Evolutionary conservation across 805 yeast species (phyloP).

Genomic region (Alloascoidea hylecoeti): DNA sequence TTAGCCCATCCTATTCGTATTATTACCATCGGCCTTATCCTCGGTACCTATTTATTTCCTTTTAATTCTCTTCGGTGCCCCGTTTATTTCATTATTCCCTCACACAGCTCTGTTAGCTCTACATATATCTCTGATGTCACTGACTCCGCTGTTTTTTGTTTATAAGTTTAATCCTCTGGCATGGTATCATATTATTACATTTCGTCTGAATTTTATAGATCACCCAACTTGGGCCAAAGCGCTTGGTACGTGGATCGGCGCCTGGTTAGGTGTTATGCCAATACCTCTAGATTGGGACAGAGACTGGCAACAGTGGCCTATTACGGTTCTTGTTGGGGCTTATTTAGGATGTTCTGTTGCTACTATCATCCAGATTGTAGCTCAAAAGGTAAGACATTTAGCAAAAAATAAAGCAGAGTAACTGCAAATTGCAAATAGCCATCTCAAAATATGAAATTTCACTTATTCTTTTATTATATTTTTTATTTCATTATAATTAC

Average conservation of each 20-base stretch:
- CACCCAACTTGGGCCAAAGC: conserved; percentile 21
- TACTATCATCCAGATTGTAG: conserved; percentile 24
- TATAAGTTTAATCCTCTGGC: conserved; percentile 36
- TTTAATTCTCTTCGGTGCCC: conserved; percentile 69
- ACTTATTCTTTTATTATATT: too few species aligned
- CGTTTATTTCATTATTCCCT: conserved; percentile 33
- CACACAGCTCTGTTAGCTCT: conserved; percentile 49
- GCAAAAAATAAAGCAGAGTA: too few species aligned
- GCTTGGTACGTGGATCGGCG: conserved; percentile 40
- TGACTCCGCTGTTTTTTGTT: conserved; percentile 48
- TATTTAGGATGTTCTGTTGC: conserved; percentile 65
- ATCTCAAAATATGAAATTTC: too few species aligned
- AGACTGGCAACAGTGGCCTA: conserved; percentile 95
- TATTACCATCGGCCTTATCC: background rate
- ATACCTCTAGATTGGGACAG: conserved; percentile 97
- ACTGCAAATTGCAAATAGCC: too few species aligned
- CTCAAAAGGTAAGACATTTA: too few species aligned
- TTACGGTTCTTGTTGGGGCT: conserved; percentile 69
- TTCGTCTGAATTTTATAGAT: conserved; percentile 13
- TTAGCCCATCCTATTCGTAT: too few species aligned
- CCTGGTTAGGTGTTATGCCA: conserved; percentile 89
- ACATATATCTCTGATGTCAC: conserved; percentile 44
- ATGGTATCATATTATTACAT: conserved; percentile 21
- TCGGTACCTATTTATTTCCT: conserved; percentile 15
- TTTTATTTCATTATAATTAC: too few species aligned